phyloP scores from a whole-genome alignment of 768 basidiomycete genomes.

The Rhizopogon roseolus region DNA sequence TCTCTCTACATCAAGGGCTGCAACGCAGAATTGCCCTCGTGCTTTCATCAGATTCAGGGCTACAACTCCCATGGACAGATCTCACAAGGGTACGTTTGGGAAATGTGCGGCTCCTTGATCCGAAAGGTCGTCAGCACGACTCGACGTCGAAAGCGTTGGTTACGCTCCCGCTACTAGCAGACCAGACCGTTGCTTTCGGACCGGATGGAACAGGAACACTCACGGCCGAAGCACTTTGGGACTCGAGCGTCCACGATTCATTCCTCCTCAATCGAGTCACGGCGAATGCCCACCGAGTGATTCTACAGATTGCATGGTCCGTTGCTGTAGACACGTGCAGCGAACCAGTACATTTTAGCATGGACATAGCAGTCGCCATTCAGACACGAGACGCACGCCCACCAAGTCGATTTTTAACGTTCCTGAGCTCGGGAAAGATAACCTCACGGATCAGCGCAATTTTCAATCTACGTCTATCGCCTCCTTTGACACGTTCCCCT shows the following conservation, averaged over 20 bases:
- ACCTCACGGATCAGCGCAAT: slow-evolving; percentile 77
- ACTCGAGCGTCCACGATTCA: slow-evolving; percentile 88
- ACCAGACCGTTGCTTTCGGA: slow-evolving; percentile 70
- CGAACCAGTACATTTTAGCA: slow-evolving; percentile 83
- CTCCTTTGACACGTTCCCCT: slow-evolving; percentile 80
- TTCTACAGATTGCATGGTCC: slow-evolving; percentile 73
- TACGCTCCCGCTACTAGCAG: slow-evolving; percentile 69
- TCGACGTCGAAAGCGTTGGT: slow-evolving; percentile 67
- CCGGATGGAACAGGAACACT: slow-evolving; percentile 80
- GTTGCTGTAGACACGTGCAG: slow-evolving; percentile 80
- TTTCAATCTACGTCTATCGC: slow-evolving; percentile 76
- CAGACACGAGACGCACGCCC: slow-evolving; percentile 81
- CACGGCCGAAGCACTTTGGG: slow-evolving; percentile 78
- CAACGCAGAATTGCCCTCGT: slow-evolving; percentile 78
- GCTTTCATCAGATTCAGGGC: slow-evolving; percentile 84
- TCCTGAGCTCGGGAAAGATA: slow-evolving; percentile 76
- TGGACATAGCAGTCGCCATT: slow-evolving; percentile 84
- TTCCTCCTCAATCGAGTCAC: slow-evolving; percentile 84
- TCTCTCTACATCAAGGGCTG: slow-evolving; percentile 88
- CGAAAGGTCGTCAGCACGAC: slow-evolving; percentile 77
- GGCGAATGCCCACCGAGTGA: slow-evolving; percentile 66
- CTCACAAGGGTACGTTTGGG: slow-evolving; percentile 74
- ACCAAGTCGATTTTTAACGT: slow-evolving; percentile 69
- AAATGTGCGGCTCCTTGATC: slow-evolving; percentile 80
- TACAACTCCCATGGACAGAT: slow-evolving; percentile 83